Conservation (phyloP, 1,139 yeast genomes). For the Geotrichum reessii region DNA sequence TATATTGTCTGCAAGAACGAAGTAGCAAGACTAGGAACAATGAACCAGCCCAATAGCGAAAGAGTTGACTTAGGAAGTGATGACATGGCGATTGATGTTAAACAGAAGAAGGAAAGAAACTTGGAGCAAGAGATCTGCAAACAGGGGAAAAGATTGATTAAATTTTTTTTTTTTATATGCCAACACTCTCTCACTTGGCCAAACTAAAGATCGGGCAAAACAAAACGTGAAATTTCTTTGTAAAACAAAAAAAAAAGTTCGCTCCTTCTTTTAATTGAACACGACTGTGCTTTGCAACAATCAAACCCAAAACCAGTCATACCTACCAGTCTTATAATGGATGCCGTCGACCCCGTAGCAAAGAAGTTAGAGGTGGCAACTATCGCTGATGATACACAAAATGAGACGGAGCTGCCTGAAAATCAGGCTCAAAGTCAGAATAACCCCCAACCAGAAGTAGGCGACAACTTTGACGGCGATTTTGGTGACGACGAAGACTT, state of each 20-base stretch:
- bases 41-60: slow-evolving; percentile 27
- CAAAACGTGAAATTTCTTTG: background rate
- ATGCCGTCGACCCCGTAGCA: background rate
- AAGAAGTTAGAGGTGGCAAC: background rate
- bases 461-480: background rate
- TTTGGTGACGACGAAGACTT: slow-evolving; percentile 18
- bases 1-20: slow-evolving; percentile 19
- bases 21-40: slow-evolving; percentile 24
- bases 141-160: background rate
- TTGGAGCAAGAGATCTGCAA: background rate
- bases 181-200: too few relatives aligned
- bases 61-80: background rate
- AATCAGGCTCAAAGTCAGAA: background rate
- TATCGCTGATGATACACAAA: background rate
- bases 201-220: too few relatives aligned
- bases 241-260: background rate
- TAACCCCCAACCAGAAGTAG: slow-evolving; percentile 1
- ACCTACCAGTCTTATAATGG: background rate
- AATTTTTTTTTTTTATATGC: too few relatives aligned
- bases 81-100: background rate
- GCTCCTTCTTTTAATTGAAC: background rate
- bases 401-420: background rate
- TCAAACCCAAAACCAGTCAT: background rate
- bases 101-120: background rate
- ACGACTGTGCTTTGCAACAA: background rate